phyloP scores from a whole-genome alignment of 345 rosid genomes.

The Citrus reticulata region DNA sequence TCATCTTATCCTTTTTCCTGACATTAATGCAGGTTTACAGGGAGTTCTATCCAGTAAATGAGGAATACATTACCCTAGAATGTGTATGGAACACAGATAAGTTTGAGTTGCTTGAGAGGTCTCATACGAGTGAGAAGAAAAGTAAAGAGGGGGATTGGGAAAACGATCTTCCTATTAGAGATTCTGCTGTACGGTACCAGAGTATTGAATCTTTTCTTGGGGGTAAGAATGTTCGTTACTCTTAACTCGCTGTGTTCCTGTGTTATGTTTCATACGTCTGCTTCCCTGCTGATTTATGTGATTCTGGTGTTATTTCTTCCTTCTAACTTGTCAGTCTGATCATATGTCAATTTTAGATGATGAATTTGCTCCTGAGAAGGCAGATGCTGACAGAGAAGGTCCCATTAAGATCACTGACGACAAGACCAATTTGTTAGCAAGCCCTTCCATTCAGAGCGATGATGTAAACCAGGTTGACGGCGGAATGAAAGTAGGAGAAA shows the following conservation, averaged over 20 bases:
- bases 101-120: conserved; percentile 52
- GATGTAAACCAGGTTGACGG: conserved; percentile 19
- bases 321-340: background rate
- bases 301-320: background rate
- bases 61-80: conserved; percentile 45
- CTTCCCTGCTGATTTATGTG: background rate
- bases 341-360: conserved; percentile 14
- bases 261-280: background rate
- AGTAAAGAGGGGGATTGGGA: conserved; percentile 23
- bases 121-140: conserved; percentile 30
- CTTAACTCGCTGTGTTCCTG: background rate
- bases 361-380: conserved; percentile 23
- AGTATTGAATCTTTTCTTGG: conserved; percentile 50
- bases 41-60: conserved; percentile 65
- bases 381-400: conserved; percentile 19
- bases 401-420: conserved; percentile 1
- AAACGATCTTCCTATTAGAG: conserved; percentile 23
- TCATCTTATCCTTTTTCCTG: background rate
- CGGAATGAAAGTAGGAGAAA: conserved; percentile 11
- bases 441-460: conserved; percentile 2
- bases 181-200: conserved; percentile 39
- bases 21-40: conserved; percentile 50
- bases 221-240: conserved; percentile 37
- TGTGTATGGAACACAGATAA: conserved; percentile 66
- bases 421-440: conserved; percentile 4